Evolutionary conservation across 148 eudicot genomes (phyloP).

Genomic region (Rhododendron griersonianum): DNA sequence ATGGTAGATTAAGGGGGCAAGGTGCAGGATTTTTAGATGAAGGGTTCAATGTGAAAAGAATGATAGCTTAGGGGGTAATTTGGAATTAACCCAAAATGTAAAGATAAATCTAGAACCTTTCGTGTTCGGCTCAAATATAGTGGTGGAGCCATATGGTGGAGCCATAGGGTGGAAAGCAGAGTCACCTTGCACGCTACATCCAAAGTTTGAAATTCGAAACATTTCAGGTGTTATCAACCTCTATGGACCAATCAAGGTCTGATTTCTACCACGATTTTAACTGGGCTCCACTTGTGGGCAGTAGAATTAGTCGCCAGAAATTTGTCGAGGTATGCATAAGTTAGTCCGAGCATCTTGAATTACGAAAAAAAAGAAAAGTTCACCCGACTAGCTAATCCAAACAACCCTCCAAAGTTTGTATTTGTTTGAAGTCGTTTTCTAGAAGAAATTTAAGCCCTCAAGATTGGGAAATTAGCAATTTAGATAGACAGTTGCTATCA

Average conservation of each 20-base stretch:
- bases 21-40: too few species aligned
- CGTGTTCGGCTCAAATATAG: not conserved
- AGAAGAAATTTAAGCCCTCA: not conserved
- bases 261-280: not conserved
- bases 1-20: too few species aligned
- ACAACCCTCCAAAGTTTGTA: not conserved
- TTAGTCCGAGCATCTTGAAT: not conserved
- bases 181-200: not conserved
- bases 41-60: not conserved
- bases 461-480: not conserved
- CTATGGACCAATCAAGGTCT: not conserved
- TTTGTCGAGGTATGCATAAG: not conserved
- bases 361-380: not conserved
- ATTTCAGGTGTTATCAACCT: not conserved
- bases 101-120: too few species aligned
- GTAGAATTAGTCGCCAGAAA: not conserved
- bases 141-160: not conserved
- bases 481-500: not conserved
- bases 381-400: not conserved
- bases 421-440: not conserved
- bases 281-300: not conserved
- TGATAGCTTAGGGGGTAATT: not conserved
- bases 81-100: too few species aligned
- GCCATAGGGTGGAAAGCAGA: not conserved
- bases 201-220: not conserved